Conservation (phyloP, 1,139 yeast species). For the Saccharomycopsis hybrid region DNA sequence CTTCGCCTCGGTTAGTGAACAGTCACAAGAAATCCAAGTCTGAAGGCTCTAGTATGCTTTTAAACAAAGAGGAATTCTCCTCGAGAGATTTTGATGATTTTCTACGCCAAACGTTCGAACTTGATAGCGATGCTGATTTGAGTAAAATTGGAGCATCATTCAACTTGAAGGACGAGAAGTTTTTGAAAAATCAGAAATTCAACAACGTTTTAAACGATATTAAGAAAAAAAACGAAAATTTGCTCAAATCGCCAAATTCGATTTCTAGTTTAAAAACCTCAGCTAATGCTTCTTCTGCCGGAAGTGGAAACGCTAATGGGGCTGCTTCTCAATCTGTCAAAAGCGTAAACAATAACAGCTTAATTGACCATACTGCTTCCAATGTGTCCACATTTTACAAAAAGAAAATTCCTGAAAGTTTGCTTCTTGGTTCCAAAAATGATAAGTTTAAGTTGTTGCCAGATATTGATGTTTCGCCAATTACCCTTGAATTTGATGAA, state of each 20-base stretch:
- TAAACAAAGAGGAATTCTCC: too few relatives aligned
- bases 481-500: too few relatives aligned
- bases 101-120: constrained; percentile 6
- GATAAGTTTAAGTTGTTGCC: constrained; percentile 13
- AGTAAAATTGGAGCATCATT: not conserved
- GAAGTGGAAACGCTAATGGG: not conserved
- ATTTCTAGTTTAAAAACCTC: not conserved
- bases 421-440: not conserved
- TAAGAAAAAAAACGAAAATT: constrained; percentile 4
- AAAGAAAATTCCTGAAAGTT: constrained; percentile 11
- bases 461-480: constrained; percentile 8
- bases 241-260: constrained; percentile 1
- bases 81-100: constrained; percentile 6
- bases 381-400: not conserved
- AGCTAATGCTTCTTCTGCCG: too few relatives aligned
- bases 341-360: not conserved
- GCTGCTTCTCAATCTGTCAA: not conserved
- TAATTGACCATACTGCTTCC: not conserved
- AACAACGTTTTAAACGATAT: constrained; percentile 6
- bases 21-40: too few relatives aligned
- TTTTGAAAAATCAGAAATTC: constrained; percentile 1
- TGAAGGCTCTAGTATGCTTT: too few relatives aligned
- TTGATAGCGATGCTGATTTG: not conserved
- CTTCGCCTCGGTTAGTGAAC: too few relatives aligned
- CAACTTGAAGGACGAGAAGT: not conserved